These are phyloP conservation scores for Colletotrichum plurivorum DNA, from an alignment of 2,329 filamentous ascomycete species.

Conservation along the genomic window DNA sequence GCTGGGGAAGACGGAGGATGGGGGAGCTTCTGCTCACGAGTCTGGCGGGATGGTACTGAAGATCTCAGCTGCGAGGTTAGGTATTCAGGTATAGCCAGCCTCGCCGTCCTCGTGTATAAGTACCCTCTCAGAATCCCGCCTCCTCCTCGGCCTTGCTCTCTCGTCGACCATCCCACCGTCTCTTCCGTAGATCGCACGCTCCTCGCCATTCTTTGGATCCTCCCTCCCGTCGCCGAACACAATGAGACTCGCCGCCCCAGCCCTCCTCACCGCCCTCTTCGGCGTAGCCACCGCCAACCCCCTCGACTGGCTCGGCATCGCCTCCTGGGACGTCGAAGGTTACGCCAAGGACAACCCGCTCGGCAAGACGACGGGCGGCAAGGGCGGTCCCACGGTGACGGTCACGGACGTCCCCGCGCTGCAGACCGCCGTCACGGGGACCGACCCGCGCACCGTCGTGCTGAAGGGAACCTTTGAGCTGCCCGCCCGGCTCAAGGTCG, in stretches of 20 bases:
- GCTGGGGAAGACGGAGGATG: not conserved
- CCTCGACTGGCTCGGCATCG: slow-evolving; percentile 45
- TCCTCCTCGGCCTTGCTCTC: not conserved
- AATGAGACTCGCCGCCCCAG: slow-evolving; percentile 34
- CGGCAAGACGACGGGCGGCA: slow-evolving; percentile 55
- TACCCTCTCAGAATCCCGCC: not conserved
- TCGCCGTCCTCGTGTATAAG: not conserved
- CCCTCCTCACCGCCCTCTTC: slow-evolving; percentile 20
- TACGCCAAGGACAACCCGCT: slow-evolving; percentile 52
- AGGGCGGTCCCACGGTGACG: slow-evolving; percentile 63
- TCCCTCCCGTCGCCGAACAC: not conserved
- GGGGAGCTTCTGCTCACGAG: not conserved
- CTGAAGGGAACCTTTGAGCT: slow-evolving; percentile 58
- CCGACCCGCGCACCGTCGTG: slow-evolving; percentile 58
- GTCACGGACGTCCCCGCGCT: slow-evolving; percentile 59
- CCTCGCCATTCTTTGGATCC: not conserved
- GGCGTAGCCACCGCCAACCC: slow-evolving; percentile 28
- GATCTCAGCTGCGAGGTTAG: not conserved
- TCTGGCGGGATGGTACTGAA: not conserved
- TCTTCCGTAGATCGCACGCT: not conserved
- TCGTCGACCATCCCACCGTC: not conserved
- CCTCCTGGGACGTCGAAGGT: slow-evolving; percentile 44
- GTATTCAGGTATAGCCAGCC: not conserved
- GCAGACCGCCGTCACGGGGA: slow-evolving; percentile 58
- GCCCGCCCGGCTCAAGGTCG: slow-evolving; percentile 57